phyloP scores from a whole-genome alignment of 176 grass and related monocot genomes.

The Metroxylon sagu region DNA sequence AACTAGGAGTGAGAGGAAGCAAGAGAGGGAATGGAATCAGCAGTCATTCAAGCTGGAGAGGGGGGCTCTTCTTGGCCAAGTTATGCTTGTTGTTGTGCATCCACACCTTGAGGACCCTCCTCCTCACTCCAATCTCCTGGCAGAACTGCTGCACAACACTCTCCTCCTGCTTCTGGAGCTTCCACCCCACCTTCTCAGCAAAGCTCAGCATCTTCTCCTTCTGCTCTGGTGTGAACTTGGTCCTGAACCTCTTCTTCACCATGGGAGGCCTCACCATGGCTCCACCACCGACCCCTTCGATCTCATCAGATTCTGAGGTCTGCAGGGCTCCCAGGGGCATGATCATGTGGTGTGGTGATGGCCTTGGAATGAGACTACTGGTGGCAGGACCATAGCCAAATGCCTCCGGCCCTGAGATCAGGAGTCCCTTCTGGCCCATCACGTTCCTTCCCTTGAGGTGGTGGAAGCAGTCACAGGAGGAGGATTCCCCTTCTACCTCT shows the following conservation, averaged over 20 bases:
- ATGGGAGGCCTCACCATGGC: conserved; percentile 9
- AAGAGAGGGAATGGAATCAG: not conserved
- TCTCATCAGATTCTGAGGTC: conserved; percentile 77
- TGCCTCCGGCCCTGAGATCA: conserved; percentile 9
- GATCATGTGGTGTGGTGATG: conserved; percentile 35
- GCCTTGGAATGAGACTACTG: conserved; percentile 29
- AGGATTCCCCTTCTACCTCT: conserved; percentile 34
- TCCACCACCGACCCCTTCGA: conserved; percentile 30
- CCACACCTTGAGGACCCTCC: conserved; percentile 90
- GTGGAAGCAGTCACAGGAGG: conserved; percentile 15
- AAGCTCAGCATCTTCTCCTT: conserved; percentile 86
- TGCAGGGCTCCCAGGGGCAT: conserved; percentile 80
- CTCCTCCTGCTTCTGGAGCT: conserved; percentile 72
- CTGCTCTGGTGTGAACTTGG: conserved; percentile 82
- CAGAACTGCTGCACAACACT: conserved; percentile 74
- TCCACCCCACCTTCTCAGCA: conserved; percentile 70
- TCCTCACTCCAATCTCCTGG: conserved; percentile 78
- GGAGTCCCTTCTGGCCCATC: conserved; percentile 6
- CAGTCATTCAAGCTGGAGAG: not conserved
- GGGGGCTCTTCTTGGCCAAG: conserved; percentile 42
- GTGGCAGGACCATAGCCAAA: conserved; percentile 23
- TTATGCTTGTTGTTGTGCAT: conserved; percentile 99
- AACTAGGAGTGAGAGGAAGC: not conserved
- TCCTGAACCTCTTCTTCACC: conserved; percentile 56
- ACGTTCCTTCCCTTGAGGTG: conserved; percentile 18